A percentile compares a stretch with the other conserved stretches of the same genome.
These are phyloP conservation scores for Phycomyces blakesleeanus DNA, from an alignment of 192 early-diverging fungal genomes.

Conservation along the genomic window DNA sequence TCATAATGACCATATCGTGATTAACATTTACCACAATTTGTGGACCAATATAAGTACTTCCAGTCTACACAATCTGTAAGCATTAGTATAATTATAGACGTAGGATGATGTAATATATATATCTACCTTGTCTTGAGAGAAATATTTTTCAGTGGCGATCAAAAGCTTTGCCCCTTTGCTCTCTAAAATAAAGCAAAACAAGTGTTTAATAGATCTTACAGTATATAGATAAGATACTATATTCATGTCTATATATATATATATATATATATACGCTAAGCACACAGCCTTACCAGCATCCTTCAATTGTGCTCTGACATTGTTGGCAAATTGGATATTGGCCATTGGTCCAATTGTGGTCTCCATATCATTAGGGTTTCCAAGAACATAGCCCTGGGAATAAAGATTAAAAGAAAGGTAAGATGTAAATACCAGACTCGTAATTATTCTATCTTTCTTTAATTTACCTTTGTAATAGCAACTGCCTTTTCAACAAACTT, in stretches of 20 bases:
- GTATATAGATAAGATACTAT: too few relatives aligned
- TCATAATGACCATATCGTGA: slow-evolving; percentile 74
- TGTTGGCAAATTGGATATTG: slow-evolving; percentile 58
- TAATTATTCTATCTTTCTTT: background rate
- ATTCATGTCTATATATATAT: too few relatives aligned
- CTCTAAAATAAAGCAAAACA: slow-evolving; percentile 40
- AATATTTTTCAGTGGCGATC: slow-evolving; percentile 50
- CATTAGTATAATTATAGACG: too few relatives aligned
- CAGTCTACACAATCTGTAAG: slow-evolving; percentile 23
- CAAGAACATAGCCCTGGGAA: slow-evolving; percentile 58
- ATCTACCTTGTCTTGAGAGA: slow-evolving; percentile 51
- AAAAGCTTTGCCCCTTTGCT: slow-evolving; percentile 61
- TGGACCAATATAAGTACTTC: slow-evolving; percentile 70
- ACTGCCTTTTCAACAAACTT: slow-evolving; percentile 62
- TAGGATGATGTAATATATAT: too few relatives aligned
- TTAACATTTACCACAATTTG: slow-evolving; percentile 72
- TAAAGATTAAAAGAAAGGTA: background rate
- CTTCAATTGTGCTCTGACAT: slow-evolving; percentile 61
- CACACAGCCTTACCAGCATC: slow-evolving; percentile 68
- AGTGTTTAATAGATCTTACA: too few relatives aligned
- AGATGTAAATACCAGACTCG: too few relatives aligned
- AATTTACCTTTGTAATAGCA: slow-evolving; percentile 45
- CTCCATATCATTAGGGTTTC: slow-evolving; percentile 56
- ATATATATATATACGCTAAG: too few relatives aligned
- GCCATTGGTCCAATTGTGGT: slow-evolving; percentile 78